Conservation (phyloP, 257 asterid species). For the Nicotiana obtusifolia region DNA sequence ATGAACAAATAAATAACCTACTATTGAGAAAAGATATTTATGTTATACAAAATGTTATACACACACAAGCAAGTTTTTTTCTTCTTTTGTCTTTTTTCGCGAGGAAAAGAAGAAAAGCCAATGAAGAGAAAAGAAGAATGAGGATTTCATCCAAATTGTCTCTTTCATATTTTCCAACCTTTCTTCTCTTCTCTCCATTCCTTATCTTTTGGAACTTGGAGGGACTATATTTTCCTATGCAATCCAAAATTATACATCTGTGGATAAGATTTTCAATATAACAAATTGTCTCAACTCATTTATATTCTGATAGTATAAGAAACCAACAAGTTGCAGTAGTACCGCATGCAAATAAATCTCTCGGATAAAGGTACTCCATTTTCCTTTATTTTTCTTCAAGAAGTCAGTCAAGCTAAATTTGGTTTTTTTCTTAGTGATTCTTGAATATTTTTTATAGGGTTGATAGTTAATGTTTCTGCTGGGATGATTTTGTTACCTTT, state of each 20-base stretch:
- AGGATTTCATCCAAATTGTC: background rate
- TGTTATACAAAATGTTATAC: background rate
- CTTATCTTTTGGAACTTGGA: constrained; percentile 9
- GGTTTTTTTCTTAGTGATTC: background rate
- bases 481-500: background rate
- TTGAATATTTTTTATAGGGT: background rate
- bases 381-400: background rate
- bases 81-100: no score
- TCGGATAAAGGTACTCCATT: background rate
- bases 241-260: background rate
- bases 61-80: no score
- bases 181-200: constrained; percentile 2
- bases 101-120: no score
- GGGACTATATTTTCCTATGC: constrained; percentile 3
- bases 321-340: background rate
- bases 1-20: no score
- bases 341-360: background rate
- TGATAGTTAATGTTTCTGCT: background rate
- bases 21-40: no score
- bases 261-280: constrained; percentile 9
- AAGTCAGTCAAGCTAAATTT: background rate
- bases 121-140: background rate
- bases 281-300: background rate
- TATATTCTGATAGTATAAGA: background rate
- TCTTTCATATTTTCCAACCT: constrained; percentile 3